phyloP scores from a whole-genome alignment of 768 basidiomycete genomes.

The Rhodosporidiobolus sp. region DNA sequence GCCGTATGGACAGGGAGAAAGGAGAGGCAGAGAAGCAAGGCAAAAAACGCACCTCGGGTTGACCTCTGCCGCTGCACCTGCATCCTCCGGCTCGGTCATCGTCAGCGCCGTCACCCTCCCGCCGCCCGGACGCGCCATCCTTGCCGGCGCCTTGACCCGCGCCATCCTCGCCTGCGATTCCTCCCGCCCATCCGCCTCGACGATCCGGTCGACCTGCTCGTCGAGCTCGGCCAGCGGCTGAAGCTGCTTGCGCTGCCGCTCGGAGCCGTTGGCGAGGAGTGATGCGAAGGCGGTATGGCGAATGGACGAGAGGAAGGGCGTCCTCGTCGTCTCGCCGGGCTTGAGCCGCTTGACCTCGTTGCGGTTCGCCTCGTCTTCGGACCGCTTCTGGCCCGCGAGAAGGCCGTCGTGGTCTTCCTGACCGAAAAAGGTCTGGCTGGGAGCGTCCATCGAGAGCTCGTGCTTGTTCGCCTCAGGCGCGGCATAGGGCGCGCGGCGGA shows the following conservation, averaged over 20 bases:
- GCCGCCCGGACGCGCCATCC: neutral
- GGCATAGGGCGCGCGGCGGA: neutral
- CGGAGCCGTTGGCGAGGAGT: neutral
- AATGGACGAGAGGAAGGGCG: neutral
- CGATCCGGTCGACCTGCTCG: neutral
- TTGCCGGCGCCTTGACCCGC: neutral
- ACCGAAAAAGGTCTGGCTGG: neutral
- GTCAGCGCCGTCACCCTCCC: neutral
- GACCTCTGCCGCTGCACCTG: neutral
- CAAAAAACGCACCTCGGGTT: neutral
- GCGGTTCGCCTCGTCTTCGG: neutral
- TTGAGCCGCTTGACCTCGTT: neutral
- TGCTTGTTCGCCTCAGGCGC: neutral
- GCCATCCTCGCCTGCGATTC: neutral
- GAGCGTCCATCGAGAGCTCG: neutral
- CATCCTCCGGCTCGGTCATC: neutral
- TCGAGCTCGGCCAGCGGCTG: neutral
- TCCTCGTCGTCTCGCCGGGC: neutral
- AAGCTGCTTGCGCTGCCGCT: neutral
- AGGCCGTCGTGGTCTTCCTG: neutral
- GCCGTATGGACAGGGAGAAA: neutral
- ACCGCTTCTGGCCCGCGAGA: neutral
- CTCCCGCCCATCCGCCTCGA: neutral
- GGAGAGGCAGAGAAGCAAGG: neutral
- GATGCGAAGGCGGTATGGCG: conserved; percentile 16